Evolutionary conservation across 108 stramenopile species (phyloP).

Genomic region (Hondaea fermentalgiana): DNA sequence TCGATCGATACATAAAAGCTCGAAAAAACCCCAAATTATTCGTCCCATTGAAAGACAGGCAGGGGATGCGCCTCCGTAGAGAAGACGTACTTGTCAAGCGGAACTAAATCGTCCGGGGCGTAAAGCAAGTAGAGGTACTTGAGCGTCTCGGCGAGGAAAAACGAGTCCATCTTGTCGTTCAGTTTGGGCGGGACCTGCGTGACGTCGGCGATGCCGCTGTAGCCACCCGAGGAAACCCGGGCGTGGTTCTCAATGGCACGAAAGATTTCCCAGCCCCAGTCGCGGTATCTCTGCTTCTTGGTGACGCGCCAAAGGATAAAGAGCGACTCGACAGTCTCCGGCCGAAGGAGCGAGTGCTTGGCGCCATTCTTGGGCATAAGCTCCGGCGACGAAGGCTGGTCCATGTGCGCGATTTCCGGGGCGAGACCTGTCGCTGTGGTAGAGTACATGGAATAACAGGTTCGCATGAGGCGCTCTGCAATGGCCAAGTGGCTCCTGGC

Average conservation of each 20-base stretch:
- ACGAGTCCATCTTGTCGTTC: conserved; percentile 79
- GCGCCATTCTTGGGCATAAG: conserved; percentile 19
- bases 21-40: no score
- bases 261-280: conserved; percentile 48
- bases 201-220: conserved; percentile 35
- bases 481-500: not conserved
- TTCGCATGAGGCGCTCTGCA: conserved; percentile 18
- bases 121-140: conserved; percentile 85
- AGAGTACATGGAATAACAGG: conserved; percentile 37
- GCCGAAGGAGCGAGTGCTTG: conserved; percentile 47
- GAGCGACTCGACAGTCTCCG: conserved; percentile 46
- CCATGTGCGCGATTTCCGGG: conserved; percentile 44
- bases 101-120: conserved; percentile 46
- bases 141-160: conserved; percentile 88
- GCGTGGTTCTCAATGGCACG: conserved; percentile 41
- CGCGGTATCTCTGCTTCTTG: conserved; percentile 39
- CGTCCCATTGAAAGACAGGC: conserved; percentile 14
- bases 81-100: conserved; percentile 63
- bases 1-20: no score
- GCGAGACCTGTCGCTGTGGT: conserved; percentile 36
- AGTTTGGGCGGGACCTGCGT: not conserved
- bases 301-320: conserved; percentile 41
- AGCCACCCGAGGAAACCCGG: conserved; percentile 33
- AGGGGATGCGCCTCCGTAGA: conserved; percentile 94
- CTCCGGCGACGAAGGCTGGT: not conserved